These are phyloP conservation scores for Marchantia paleacea DNA, from an alignment of 225 moss, liverwort and hornwort genomes.

Conservation along the genomic window DNA sequence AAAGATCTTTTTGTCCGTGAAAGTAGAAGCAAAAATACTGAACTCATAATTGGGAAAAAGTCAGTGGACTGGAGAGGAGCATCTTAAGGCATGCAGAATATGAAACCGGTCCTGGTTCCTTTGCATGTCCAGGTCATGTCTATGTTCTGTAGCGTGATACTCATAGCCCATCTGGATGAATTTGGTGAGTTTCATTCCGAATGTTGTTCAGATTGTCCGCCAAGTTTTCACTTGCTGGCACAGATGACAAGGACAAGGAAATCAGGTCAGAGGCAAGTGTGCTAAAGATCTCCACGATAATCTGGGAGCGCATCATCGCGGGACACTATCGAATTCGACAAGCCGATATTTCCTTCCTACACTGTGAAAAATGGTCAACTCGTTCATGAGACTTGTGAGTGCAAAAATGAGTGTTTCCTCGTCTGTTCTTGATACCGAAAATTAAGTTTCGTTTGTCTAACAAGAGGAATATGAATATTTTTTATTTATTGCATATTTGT, in stretches of 20 bases:
- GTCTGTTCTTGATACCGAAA: too few relatives aligned
- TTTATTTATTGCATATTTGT: too few relatives aligned
- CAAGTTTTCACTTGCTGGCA: neutral
- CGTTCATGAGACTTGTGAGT: too few relatives aligned
- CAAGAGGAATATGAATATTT: too few relatives aligned
- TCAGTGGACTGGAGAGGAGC: neutral
- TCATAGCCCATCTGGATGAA: neutral
- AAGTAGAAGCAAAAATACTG: neutral
- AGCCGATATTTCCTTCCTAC: too few relatives aligned
- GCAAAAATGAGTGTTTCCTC: too few relatives aligned
- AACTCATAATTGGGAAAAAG: constrained; percentile 6
- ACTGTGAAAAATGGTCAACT: too few relatives aligned
- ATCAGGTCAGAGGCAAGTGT: neutral
- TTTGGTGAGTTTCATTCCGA: neutral
- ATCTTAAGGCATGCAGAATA: neutral
- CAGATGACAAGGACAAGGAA: neutral
- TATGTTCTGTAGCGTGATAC: neutral
- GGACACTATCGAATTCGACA: too few relatives aligned
- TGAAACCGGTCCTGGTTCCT: neutral
- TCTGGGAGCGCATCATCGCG: too few relatives aligned
- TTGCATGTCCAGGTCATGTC: neutral
- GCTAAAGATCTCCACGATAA: too few relatives aligned
- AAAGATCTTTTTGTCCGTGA: constrained; percentile 3
- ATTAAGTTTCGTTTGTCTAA: too few relatives aligned
- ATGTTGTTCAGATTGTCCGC: neutral